Percentiles rank a stretch among this genome's conserved stretches.
Evolutionary conservation across 2,329 filamentous ascomycete genomes (phyloP).

Genomic region (Zymoseptoria brevis): DNA sequence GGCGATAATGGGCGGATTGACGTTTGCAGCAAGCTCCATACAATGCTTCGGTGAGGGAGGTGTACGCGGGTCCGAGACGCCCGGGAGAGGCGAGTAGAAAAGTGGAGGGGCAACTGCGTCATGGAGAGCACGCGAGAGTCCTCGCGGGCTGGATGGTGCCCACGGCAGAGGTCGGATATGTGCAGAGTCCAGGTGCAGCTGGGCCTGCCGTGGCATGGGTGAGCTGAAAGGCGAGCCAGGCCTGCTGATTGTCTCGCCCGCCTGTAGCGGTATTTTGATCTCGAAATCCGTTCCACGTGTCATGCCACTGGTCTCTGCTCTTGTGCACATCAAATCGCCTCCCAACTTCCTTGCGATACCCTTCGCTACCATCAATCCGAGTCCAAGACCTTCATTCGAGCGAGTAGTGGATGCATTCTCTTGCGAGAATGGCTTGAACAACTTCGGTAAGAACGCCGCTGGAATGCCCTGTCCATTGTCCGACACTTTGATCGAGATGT

Average conservation of each 20-base stretch:
- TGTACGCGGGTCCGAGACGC: not conserved
- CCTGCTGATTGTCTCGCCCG: slow-evolving; percentile 43
- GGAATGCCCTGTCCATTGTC: slow-evolving; percentile 65
- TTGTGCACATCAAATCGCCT: slow-evolving; percentile 57
- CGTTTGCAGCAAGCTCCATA: slow-evolving; percentile 11
- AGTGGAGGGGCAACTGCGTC: slow-evolving; percentile 12
- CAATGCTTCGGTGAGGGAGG: slow-evolving; percentile 7
- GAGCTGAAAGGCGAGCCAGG: slow-evolving; percentile 44
- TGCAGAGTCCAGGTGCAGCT: slow-evolving; percentile 1
- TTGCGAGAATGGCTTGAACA: slow-evolving; percentile 63
- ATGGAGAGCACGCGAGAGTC: slow-evolving; percentile 19
- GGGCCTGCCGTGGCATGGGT: slow-evolving; percentile 30
- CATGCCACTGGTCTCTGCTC: slow-evolving; percentile 54
- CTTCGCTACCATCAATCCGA: slow-evolving; percentile 65
- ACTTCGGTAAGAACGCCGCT: slow-evolving; percentile 54
- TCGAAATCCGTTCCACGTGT: slow-evolving; percentile 60
- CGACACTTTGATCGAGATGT: slow-evolving; percentile 53
- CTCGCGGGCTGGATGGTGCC: slow-evolving; percentile 18
- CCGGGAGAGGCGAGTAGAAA: not conserved
- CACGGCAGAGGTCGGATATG: slow-evolving; percentile 10
- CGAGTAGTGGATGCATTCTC: slow-evolving; percentile 61
- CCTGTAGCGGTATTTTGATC: slow-evolving; percentile 54
- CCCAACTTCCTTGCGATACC: slow-evolving; percentile 61
- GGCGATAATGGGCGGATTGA: not conserved
- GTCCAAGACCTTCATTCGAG: slow-evolving; percentile 58